Percentiles rank a stretch among this genome's conserved stretches.
Evolutionary conservation across 108 stramenopile species (phyloP).

Genomic region (Cafeteria roenbergensis): DNA sequence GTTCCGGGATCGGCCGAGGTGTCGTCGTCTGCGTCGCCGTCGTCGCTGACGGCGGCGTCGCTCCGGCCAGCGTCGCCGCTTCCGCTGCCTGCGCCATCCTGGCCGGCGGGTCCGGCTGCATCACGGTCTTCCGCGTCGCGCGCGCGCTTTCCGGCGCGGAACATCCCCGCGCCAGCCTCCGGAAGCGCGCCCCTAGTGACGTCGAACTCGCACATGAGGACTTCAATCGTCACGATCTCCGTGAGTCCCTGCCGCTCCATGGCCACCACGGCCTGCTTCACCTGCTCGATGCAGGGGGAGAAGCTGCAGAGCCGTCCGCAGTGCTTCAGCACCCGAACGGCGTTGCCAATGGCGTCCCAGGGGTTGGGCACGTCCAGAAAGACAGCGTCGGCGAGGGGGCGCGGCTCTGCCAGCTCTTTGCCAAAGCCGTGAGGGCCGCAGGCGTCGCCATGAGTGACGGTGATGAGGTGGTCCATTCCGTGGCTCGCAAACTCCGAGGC

Average conservation of each 20-base stretch:
- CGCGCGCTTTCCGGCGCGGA: background rate
- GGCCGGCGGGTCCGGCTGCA: background rate
- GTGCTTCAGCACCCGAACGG: slow-evolving; percentile 53
- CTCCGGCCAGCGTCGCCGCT: no score
- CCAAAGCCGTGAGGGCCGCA: background rate
- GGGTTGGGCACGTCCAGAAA: slow-evolving; percentile 85
- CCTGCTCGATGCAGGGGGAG: slow-evolving; percentile 87
- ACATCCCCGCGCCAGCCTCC: background rate
- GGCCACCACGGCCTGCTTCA: slow-evolving; percentile 51
- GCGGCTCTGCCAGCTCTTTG: background rate
- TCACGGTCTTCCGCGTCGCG: background rate
- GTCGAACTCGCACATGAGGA: slow-evolving; percentile 59
- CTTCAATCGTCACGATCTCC: slow-evolving; percentile 66
- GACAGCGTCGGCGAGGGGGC: slow-evolving; percentile 61
- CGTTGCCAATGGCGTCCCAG: slow-evolving; percentile 73
- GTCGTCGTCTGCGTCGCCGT: no score
- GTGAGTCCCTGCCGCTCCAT: slow-evolving; percentile 59
- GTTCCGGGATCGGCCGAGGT: background rate
- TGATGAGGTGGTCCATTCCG: background rate
- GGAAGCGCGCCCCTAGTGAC: slow-evolving; percentile 39
- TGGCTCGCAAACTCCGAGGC: slow-evolving; percentile 48
- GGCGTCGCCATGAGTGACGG: background rate
- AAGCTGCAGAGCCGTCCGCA: slow-evolving; percentile 64
- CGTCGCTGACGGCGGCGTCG: no score
- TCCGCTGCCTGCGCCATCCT: background rate